Conservation (phyloP, 768 basidiomycete species). For the Podaxis carcinomalis region DNA sequence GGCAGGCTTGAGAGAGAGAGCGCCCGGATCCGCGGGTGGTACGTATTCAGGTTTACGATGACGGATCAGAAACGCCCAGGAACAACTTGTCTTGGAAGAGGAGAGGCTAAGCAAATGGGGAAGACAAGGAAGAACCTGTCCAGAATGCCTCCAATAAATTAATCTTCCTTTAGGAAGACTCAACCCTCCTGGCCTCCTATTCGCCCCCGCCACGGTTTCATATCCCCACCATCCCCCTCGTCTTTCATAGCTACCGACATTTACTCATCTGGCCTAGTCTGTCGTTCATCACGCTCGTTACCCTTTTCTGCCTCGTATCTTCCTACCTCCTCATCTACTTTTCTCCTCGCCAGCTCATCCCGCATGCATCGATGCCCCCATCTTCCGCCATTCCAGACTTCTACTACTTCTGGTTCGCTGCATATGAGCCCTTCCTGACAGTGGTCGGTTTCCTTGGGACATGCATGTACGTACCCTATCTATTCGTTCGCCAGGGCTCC, state of each 20-base stretch:
- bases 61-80: slow-evolving; percentile 4
- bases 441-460: slow-evolving; percentile 63
- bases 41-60: slow-evolving; percentile 6
- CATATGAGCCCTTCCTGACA: slow-evolving; percentile 70
- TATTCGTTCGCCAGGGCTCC: not conserved
- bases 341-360: slow-evolving; percentile 11
- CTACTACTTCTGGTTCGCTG: slow-evolving; percentile 71
- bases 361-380: slow-evolving; percentile 27
- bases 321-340: slow-evolving; percentile 5
- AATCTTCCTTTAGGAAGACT: not conserved
- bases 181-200: not conserved
- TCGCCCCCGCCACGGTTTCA: slow-evolving; percentile 2
- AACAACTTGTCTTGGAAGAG: not conserved
- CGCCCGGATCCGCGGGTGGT: not conserved
- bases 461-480: slow-evolving; percentile 32
- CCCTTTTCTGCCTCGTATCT: not conserved
- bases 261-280: not conserved
- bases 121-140: not conserved
- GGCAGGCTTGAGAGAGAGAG: slow-evolving; percentile 23
- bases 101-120: not conserved
- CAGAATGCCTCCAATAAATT: not conserved
- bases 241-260: not conserved
- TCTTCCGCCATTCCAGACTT: slow-evolving; percentile 65
- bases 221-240: slow-evolving; percentile 15
- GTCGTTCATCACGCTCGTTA: slow-evolving; percentile 1